phyloP scores from a whole-genome alignment of 2,329 filamentous ascomycete species.

The Monilinia vaccinii-corymbosi region DNA sequence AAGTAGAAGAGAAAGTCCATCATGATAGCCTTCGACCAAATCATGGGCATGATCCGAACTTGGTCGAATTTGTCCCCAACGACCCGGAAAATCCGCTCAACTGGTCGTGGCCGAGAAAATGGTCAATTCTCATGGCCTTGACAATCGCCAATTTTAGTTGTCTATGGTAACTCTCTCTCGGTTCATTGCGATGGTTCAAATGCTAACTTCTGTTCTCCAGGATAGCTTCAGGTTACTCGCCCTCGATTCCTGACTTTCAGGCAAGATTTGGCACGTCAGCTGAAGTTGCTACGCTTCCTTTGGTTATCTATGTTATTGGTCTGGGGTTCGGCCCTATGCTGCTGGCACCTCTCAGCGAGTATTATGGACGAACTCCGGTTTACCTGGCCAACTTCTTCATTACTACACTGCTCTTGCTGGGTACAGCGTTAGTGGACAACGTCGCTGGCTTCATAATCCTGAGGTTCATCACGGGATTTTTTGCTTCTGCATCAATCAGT shows the following conservation, averaged over 20 bases:
- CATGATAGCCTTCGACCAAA: not conserved
- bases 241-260: not conserved
- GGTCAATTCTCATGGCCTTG: slow-evolving; percentile 23
- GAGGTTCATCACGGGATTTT: slow-evolving; percentile 40
- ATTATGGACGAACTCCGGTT: slow-evolving; percentile 42
- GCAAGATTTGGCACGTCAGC: not conserved
- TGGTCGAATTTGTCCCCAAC: slow-evolving; percentile 10
- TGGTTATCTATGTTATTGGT: slow-evolving; percentile 45
- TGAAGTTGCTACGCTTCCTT: slow-evolving; percentile 4
- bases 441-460: slow-evolving; percentile 37
- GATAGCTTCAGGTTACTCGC: slow-evolving; percentile 16
- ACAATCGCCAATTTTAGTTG: slow-evolving; percentile 10
- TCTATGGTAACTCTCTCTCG: slow-evolving; percentile 40
- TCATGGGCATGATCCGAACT: not conserved
- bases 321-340: slow-evolving; percentile 52
- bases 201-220: slow-evolving; percentile 33
- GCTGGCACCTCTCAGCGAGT: slow-evolving; percentile 51
- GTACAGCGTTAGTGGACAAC: slow-evolving; percentile 50
- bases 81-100: slow-evolving; percentile 24
- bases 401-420: slow-evolving; percentile 51
- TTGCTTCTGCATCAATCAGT: slow-evolving; percentile 29
- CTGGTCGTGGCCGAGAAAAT: slow-evolving; percentile 20
- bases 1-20: not conserved
- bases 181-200: slow-evolving; percentile 36
- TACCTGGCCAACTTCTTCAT: slow-evolving; percentile 38